These are phyloP conservation scores for Hymenoscyphus salicellus DNA, from an alignment of 2,329 filamentous ascomycete genomes.

Conservation along the genomic window DNA sequence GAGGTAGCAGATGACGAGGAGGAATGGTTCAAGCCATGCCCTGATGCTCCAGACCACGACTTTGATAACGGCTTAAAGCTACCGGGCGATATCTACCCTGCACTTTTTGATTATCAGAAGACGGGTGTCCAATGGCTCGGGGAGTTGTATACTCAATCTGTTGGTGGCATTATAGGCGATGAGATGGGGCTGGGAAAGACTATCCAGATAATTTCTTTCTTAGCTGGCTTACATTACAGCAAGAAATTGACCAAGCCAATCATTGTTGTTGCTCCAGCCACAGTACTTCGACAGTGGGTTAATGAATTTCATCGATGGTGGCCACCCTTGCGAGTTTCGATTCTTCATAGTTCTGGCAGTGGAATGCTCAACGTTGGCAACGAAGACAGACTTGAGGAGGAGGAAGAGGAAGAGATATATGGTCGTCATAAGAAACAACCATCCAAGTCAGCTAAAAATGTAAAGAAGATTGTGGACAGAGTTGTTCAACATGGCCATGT, in stretches of 20 bases:
- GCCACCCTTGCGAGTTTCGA: conserved; percentile 95
- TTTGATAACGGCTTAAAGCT: conserved; percentile 73
- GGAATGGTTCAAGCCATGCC: conserved; percentile 86
- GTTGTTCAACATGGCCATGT: conserved; percentile 86
- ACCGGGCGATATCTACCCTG: conserved; percentile 89
- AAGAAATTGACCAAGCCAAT: conserved; percentile 79
- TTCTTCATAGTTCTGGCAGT: conserved; percentile 90
- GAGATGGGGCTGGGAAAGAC: conserved; percentile 99
- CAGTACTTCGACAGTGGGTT: conserved; percentile 95
- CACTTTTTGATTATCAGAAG: conserved; percentile 94
- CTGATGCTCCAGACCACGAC: conserved; percentile 70
- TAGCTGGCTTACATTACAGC: conserved; percentile 90
- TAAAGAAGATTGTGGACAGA: conserved; percentile 75
- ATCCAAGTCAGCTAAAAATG: conserved; percentile 63
- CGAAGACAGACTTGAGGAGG: conserved; percentile 57
- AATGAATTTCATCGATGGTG: conserved; percentile 99
- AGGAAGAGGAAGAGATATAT: conserved; percentile 48
- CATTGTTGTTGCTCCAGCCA: conserved; percentile 89
- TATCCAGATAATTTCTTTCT: conserved; percentile 61
- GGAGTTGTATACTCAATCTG: conserved; percentile 83
- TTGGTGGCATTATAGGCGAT: conserved; percentile 92
- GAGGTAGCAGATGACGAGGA: conserved; percentile 41
- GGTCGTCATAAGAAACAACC: conserved; percentile 36
- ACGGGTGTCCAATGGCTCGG: conserved; percentile 95
- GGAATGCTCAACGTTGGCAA: conserved; percentile 83